phyloP scores from a whole-genome alignment of 805 yeast genomes.

The Suhomyces sp. region DNA sequence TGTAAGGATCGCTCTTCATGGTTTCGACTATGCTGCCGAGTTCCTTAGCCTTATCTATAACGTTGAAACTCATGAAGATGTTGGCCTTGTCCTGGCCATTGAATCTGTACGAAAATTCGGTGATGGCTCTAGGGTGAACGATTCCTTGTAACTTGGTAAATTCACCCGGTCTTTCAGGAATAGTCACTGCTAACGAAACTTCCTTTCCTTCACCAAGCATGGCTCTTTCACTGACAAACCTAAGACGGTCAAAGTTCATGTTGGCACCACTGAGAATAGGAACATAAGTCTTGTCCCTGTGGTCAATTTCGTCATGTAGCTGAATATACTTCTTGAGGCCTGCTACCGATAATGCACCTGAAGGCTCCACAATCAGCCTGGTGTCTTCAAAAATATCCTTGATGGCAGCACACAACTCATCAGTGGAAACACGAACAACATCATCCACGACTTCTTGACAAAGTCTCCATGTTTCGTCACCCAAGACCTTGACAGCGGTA shows the following conservation, averaged over 20 bases:
- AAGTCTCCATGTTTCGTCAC: constrained; percentile 87
- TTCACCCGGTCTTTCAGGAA: constrained; percentile 92
- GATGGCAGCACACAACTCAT: constrained; percentile 94
- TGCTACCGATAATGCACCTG: constrained; percentile 96
- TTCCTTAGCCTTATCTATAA: constrained; percentile 72
- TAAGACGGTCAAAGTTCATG: constrained; percentile 93
- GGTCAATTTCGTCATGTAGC: constrained; percentile 67
- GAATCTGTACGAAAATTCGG: constrained; percentile 91
- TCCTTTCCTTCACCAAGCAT: constrained; percentile 98
- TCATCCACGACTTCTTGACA: constrained; percentile 83
- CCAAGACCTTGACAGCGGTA: constrained; percentile 87
- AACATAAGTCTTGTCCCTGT: constrained; percentile 65
- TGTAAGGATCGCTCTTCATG: constrained; percentile 62
- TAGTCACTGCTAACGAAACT: constrained; percentile 83
- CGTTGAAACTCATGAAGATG: constrained; percentile 86
- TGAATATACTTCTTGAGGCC: constrained; percentile 83
- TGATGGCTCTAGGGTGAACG: constrained; percentile 83
- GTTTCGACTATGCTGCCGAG: constrained; percentile 58
- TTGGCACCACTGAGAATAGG: constrained; percentile 95
- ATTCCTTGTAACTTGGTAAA: constrained; percentile 73
- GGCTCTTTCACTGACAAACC: constrained; percentile 96
- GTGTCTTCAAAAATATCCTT: constrained; percentile 97
- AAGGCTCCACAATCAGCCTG: constrained; percentile 89
- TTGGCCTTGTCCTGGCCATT: constrained; percentile 57
- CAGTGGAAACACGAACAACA: constrained; percentile 79